Percentiles rank a stretch among this genome's conserved stretches.
Evolutionary conservation across 2,329 filamentous ascomycete species (phyloP).

Genomic region (Fusarium sp.): DNA sequence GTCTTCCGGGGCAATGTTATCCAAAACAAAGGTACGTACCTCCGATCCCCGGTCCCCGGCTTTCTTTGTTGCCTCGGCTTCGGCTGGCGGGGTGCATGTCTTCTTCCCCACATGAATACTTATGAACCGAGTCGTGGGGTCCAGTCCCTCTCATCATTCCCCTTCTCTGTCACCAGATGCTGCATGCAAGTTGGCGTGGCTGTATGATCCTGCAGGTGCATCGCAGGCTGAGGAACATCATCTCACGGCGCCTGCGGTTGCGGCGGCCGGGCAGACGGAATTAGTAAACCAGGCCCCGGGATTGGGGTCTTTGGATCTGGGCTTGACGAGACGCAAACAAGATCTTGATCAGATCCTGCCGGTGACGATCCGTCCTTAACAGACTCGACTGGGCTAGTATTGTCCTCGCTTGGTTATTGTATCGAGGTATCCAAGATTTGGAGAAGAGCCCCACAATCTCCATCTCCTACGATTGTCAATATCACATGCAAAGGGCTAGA

Average conservation of each 20-base stretch:
- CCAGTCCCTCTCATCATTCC: too few relatives aligned
- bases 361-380: not conserved
- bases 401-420: not conserved
- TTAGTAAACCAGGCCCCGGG: constrained; percentile 6
- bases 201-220: not conserved
- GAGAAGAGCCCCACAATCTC: constrained; percentile 41
- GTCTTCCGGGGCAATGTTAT: constrained; percentile 41
- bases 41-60: constrained; percentile 45
- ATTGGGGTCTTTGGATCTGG: not conserved
- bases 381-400: not conserved
- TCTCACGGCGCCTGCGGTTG: not conserved
- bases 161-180: too few relatives aligned
- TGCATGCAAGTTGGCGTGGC: not conserved
- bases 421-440: not conserved
- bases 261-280: constrained; percentile 41
- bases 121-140: constrained; percentile 34
- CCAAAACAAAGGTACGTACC: constrained; percentile 21
- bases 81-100: constrained; percentile 46
- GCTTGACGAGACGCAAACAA: not conserved
- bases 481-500: constrained; percentile 45
- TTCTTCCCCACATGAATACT: constrained; percentile 38
- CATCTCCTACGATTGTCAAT: constrained; percentile 10
- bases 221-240: not conserved
- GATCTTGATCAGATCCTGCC: constrained; percentile 16
- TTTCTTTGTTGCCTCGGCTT: constrained; percentile 48